Evolutionary conservation across 805 yeast genomes (phyloP).

Genomic region (Sungouiella thailandica): DNA sequence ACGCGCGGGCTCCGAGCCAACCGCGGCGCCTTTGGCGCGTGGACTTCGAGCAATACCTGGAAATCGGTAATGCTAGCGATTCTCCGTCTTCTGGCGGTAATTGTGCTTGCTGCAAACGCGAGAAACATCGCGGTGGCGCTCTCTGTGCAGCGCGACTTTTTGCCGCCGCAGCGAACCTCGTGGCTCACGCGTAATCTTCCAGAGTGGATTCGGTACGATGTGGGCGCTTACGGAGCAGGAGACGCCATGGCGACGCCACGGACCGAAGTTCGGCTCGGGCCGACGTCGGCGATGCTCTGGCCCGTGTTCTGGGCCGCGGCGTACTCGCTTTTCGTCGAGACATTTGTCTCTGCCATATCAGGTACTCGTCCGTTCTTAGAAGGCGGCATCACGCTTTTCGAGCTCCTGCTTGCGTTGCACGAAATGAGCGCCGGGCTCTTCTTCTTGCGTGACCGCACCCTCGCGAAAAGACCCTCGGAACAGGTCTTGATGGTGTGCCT

Average conservation of each 20-base stretch:
- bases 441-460: constrained; percentile 14
- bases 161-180: constrained; percentile 3
- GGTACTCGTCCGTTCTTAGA: constrained; percentile 56
- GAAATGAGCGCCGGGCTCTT: constrained; percentile 49
- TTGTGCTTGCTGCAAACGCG: constrained; percentile 20
- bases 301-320: constrained; percentile 55
- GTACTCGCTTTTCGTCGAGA: constrained; percentile 59
- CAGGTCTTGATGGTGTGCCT: constrained; percentile 49
- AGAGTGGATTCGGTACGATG: constrained; percentile 7
- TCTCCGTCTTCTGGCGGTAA: constrained; percentile 27
- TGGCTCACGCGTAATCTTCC: constrained; percentile 10
- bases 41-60: no score
- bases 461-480: constrained; percentile 41
- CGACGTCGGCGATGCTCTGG: constrained; percentile 52
- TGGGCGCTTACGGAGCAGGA: constrained; percentile 10
- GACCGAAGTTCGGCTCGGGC: constrained; percentile 36
- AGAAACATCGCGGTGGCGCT: constrained; percentile 29
- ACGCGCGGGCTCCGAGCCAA: constrained; percentile 8
- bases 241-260: constrained; percentile 27
- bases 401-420: constrained; percentile 71
- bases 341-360: constrained; percentile 53
- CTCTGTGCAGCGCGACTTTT: constrained; percentile 17
- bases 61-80: constrained; percentile 8
- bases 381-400: constrained; percentile 68
- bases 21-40: constrained; percentile 13